These are phyloP conservation scores for Ampelocalamus luodianensis DNA, from an alignment of 176 grass and related monocot genomes.

Conservation along the genomic window DNA sequence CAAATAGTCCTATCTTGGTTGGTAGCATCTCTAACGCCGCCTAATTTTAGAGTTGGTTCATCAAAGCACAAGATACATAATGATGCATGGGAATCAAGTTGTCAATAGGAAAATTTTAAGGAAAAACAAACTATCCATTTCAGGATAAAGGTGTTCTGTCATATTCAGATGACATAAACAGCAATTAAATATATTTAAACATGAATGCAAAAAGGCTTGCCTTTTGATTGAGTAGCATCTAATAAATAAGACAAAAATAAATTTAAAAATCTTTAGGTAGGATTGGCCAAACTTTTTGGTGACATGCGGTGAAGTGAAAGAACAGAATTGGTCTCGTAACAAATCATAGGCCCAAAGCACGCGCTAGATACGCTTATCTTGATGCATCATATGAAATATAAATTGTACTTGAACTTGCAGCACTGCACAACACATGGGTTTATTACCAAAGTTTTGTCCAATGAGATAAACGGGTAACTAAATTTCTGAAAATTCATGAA, in stretches of 20 bases:
- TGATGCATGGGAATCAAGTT: background rate
- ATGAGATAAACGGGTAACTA: too few species aligned
- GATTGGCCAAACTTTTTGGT: constrained; percentile 18
- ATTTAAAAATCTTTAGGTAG: constrained; percentile 2
- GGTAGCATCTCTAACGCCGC: background rate
- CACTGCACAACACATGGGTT: too few species aligned
- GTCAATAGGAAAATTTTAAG: background rate
- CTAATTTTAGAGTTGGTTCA: constrained; percentile 18
- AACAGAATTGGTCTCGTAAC: background rate
- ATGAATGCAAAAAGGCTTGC: background rate
- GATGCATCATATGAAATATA: background rate
- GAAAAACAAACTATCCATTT: background rate
- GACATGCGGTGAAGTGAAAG: constrained; percentile 36
- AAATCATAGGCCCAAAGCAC: background rate
- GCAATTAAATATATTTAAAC: background rate
- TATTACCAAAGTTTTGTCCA: too few species aligned
- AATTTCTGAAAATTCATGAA: too few species aligned
- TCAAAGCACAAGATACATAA: background rate
- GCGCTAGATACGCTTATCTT: background rate
- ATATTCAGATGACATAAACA: constrained; percentile 26
- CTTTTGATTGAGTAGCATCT: constrained; percentile 41
- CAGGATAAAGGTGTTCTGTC: background rate
- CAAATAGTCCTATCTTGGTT: constrained; percentile 6
- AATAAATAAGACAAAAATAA: background rate
- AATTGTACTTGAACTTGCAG: too few species aligned